phyloP scores from a whole-genome alignment of 2,329 filamentous ascomycete genomes.

The Emericellopsis atlantica region DNA sequence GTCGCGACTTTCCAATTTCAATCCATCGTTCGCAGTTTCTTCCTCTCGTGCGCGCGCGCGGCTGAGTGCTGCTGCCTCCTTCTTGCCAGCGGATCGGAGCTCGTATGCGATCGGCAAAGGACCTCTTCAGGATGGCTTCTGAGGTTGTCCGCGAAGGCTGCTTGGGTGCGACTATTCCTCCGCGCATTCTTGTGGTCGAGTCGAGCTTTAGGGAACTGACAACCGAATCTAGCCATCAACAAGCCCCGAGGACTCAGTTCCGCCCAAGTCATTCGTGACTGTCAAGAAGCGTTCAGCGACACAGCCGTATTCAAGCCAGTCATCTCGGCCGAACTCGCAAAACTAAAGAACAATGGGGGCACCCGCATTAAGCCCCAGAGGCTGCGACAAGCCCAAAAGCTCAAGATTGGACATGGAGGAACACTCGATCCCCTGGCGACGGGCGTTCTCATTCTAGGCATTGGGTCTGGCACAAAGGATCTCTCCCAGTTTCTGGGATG shows the following conservation, averaged over 20 bases:
- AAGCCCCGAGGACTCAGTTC: conserved; percentile 83
- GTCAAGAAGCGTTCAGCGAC: conserved; percentile 72
- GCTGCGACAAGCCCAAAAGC: conserved; percentile 48
- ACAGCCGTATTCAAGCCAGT: conserved; percentile 70
- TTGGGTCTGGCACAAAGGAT: conserved; percentile 78
- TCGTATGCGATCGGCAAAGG: conserved; percentile 18
- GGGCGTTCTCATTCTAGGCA: conserved; percentile 78
- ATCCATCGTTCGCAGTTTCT: too few species aligned
- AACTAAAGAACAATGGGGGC: conserved; percentile 38
- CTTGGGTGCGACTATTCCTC: conserved; percentile 31
- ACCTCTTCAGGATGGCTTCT: conserved; percentile 37
- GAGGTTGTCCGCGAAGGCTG: conserved; percentile 42
- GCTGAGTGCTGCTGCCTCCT: too few species aligned
- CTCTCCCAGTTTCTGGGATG: conserved; percentile 71
- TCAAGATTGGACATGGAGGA: conserved; percentile 94
- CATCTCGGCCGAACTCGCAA: conserved; percentile 49
- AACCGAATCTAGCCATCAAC: conserved; percentile 57
- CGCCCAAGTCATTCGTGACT: conserved; percentile 78
- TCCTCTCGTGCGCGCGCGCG: too few species aligned
- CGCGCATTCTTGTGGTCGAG: not conserved
- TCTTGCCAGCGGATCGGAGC: not conserved
- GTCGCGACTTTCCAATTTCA: too few species aligned
- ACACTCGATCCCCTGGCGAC: conserved; percentile 91
- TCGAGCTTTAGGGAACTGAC: not conserved
- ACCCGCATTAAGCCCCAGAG: conserved; percentile 46